A percentile compares a stretch with the other conserved stretches of the same genome.
These are phyloP conservation scores for Sphaerulina vaccinii DNA, from an alignment of 2,329 filamentous ascomycete species.

Conservation along the genomic window DNA sequence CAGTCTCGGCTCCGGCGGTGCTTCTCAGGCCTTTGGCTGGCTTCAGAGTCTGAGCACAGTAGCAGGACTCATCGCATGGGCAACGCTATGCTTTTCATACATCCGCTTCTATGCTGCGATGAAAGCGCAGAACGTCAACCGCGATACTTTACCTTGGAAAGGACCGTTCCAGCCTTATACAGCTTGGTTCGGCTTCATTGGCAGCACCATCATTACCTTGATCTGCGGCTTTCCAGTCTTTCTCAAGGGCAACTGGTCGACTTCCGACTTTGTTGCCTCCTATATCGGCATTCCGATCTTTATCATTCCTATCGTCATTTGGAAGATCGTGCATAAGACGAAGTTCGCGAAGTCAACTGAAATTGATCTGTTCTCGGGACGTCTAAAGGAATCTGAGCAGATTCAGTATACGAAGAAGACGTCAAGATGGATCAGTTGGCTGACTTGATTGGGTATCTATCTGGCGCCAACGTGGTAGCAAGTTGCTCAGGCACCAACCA, in stretches of 20 bases:
- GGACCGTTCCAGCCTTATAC: constrained; percentile 21
- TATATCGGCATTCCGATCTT: constrained; percentile 44
- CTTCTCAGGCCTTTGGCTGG: constrained; percentile 28
- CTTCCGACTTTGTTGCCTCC: constrained; percentile 41
- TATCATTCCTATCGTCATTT: constrained; percentile 29
- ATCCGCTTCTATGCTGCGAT: constrained; percentile 48
- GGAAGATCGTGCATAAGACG: constrained; percentile 7
- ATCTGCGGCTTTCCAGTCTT: constrained; percentile 36
- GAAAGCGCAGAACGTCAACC: constrained; percentile 40
- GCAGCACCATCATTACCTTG: constrained; percentile 29
- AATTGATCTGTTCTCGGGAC: constrained; percentile 1
- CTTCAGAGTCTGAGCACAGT: constrained; percentile 28
- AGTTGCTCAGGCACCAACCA: no score
- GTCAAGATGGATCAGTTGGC: constrained; percentile 3
- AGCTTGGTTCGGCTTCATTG: constrained; percentile 22
- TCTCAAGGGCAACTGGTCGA: constrained; percentile 25
- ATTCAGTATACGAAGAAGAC: background rate
- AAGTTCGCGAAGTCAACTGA: constrained; percentile 2
- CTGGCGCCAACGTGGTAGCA: no score
- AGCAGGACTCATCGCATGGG: constrained; percentile 29
- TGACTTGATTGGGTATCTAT: background rate
- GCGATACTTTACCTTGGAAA: constrained; percentile 34
- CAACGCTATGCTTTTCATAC: constrained; percentile 43
- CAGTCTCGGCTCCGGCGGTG: constrained; percentile 30
- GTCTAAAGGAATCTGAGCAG: background rate